Conservation (phyloP, 2,329 filamentous ascomycete genomes). For the Alternaria brassicicola region DNA sequence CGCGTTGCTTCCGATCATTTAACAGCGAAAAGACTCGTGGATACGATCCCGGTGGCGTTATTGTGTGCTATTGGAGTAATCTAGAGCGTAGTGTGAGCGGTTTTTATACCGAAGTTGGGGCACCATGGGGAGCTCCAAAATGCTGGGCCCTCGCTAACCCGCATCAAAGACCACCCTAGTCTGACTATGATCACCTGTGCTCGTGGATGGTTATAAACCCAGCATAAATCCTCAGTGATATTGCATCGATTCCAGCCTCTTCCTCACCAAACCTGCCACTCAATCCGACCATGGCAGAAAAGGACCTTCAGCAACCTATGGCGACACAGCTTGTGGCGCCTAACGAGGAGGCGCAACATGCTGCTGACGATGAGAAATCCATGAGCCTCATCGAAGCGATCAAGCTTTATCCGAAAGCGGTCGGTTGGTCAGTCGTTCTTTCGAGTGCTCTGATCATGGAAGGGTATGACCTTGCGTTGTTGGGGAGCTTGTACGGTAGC, state of each 20-base stretch:
- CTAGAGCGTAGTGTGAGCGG: slow-evolving; percentile 12
- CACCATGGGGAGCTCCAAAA: slow-evolving; percentile 18
- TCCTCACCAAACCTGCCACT: neutral
- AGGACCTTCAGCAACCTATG: slow-evolving; percentile 19
- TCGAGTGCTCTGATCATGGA: slow-evolving; percentile 90
- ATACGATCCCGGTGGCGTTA: neutral
- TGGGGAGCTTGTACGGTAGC: slow-evolving; percentile 73
- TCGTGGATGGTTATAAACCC: slow-evolving; percentile 20
- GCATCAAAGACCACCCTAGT: slow-evolving; percentile 6
- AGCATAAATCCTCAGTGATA: neutral
- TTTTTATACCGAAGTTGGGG: neutral
- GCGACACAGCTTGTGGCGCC: slow-evolving; percentile 21
- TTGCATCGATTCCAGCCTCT: neutral
- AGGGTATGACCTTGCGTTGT: slow-evolving; percentile 79
- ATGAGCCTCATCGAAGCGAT: slow-evolving; percentile 73
- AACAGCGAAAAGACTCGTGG: neutral
- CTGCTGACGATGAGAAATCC: slow-evolving; percentile 53
- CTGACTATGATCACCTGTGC: slow-evolving; percentile 23
- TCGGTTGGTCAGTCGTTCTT: slow-evolving; percentile 80
- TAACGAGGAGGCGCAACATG: slow-evolving; percentile 43
- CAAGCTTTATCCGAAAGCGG: slow-evolving; percentile 81
- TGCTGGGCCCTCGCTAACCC: slow-evolving; percentile 26
- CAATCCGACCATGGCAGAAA: slow-evolving; percentile 27
- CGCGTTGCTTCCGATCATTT: neutral
- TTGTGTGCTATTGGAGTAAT: neutral